Conservation (phyloP, 164 flowering plant genomes). For the Chimonanthus salicifolius region DNA sequence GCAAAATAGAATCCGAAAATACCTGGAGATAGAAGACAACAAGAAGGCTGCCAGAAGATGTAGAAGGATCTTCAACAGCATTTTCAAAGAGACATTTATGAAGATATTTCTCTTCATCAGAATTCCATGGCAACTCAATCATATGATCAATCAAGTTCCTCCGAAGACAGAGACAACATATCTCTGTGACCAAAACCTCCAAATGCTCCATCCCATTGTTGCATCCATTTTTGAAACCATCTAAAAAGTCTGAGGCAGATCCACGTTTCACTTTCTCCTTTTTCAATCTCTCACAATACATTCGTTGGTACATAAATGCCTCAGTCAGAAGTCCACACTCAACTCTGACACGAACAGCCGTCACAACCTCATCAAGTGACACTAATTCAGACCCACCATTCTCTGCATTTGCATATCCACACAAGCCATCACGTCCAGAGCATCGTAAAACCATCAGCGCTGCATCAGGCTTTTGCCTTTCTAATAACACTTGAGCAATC, state of each 20-base stretch:
- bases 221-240: constrained; percentile 22
- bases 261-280: constrained; percentile 45
- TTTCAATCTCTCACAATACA: constrained; percentile 51
- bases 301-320: constrained; percentile 85
- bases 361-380: constrained; percentile 76
- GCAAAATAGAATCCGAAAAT: not conserved
- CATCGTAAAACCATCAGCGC: constrained; percentile 90
- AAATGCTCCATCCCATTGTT: constrained; percentile 51
- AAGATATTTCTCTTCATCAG: constrained; percentile 79
- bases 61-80: constrained; percentile 55
- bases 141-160: constrained; percentile 76
- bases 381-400: constrained; percentile 40
- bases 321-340: constrained; percentile 94
- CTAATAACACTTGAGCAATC: constrained; percentile 82
- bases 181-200: constrained; percentile 76
- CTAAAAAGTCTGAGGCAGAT: constrained; percentile 16
- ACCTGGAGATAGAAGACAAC: constrained; percentile 95
- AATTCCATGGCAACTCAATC: constrained; percentile 93
- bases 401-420: constrained; percentile 17
- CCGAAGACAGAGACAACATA: constrained; percentile 81
- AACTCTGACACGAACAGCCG: constrained; percentile 78
- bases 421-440: constrained; percentile 66
- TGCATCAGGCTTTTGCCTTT: constrained; percentile 75
- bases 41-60: constrained; percentile 74
- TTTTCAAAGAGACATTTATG: constrained; percentile 74